Conservation (phyloP, 257 asterid genomes). For the Petrea volubilis region DNA sequence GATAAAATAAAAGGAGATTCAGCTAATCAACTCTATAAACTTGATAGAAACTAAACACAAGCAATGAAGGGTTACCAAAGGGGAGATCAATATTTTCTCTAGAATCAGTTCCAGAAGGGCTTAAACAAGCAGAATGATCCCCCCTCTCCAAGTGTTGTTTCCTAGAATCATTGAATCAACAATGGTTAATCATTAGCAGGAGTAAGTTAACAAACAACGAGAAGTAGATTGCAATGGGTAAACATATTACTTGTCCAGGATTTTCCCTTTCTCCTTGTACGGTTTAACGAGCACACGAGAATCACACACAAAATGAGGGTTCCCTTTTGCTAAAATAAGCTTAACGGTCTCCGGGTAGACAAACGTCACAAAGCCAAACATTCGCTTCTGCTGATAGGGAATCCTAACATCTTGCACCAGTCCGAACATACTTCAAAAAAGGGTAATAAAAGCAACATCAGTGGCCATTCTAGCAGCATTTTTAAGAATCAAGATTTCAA, state of each 20-base stretch:
- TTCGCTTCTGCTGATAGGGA: slow-evolving; percentile 96
- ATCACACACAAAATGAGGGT: slow-evolving; percentile 97
- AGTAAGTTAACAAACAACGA: background rate
- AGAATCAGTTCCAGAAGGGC: slow-evolving; percentile 70
- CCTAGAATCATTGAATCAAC: slow-evolving; percentile 37
- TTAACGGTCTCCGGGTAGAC: slow-evolving; percentile 86
- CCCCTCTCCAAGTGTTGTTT: slow-evolving; percentile 68
- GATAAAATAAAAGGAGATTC: background rate
- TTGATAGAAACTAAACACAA: background rate
- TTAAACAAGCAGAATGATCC: slow-evolving; percentile 58
- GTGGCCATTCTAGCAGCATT: background rate
- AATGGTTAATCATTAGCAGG: background rate
- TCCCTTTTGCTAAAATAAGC: slow-evolving; percentile 88
- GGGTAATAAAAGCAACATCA: slow-evolving; percentile 26
- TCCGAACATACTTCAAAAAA: slow-evolving; percentile 68
- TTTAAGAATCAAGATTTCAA: background rate
- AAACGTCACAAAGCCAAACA: slow-evolving; percentile 97
- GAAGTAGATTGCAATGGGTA: background rate
- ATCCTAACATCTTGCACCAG: slow-evolving; percentile 99
- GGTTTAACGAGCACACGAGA: slow-evolving; percentile 99
- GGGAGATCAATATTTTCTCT: slow-evolving; percentile 76
- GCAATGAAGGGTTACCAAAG: slow-evolving; percentile 48
- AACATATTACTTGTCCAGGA: slow-evolving; percentile 65
- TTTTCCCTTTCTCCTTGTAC: slow-evolving; percentile 95
- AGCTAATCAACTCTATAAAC: background rate